Evolutionary conservation across 208 protist species (phyloP), one percentile per base, ranked within the genome.

Genomic region (Leishmania tropica): DNA sequence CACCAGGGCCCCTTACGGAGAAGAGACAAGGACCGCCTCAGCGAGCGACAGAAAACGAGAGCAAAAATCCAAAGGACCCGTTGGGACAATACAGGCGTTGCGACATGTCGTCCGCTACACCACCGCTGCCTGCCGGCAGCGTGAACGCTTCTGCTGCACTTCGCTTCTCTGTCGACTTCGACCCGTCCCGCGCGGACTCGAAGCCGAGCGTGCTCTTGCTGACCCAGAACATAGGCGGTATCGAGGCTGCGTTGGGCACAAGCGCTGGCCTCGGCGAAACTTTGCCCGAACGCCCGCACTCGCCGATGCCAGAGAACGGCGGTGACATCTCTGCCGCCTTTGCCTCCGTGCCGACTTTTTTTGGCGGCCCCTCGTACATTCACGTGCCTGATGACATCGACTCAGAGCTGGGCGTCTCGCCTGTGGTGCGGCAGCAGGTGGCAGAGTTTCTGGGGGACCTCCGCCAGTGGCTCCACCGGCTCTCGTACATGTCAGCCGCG

Each of bases 191-290:
- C 40, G 70, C 64, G 15, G 77, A 81, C 53, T 75, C 75, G 19
- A 88, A 89, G 64, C 91, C 91, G 76, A 89, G 83, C 19, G 80
- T 94, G 68, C 87, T 96, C 0, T 62, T 95, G 5, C 68, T 97
- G 4, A 94, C 94, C 7, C 94, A 97, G 80, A 97, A 97, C 75
- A 82, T 97, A 54, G 92, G 94, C 54, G 89, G 87, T 78, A 89
- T 97, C 75, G 88, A 88, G 28, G 85, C 83, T 4, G 72, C 70
- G 4, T 56, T 53, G 40, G 47, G 37, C 40, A 65, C 45, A 10
- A 3, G 35, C 35, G 48, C 17, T 24, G 56, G 45, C 40, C 47
- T 51, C 35, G 62, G 40, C 45, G 72, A 83, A 24, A 54, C 67
- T 10, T 71, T 62, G 17, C 64, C n/a, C 40, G 24, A 73, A 31